Evolutionary conservation across 1,284 basidiomycete species (phyloP), one percentile per base, ranked within the genome.

Genomic region (Papiliotrema fonsecae): DNA sequence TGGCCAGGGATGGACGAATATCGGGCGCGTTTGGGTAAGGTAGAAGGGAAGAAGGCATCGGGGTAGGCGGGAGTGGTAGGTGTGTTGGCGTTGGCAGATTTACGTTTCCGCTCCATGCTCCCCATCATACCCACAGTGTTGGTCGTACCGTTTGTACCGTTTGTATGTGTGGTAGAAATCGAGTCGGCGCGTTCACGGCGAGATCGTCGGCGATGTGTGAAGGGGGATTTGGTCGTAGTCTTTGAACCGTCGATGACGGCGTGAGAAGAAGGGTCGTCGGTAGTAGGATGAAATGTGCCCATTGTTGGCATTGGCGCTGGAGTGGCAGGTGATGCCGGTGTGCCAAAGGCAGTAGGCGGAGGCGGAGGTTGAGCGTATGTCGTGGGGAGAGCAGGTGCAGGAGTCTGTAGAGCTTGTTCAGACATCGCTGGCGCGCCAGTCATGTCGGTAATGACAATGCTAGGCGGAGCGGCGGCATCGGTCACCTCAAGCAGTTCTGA

Each of bases 1-100:
- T 72, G 70, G 21, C 70, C 70, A 7, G 70, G 70, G 38, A 72
- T 72, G 21, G 67, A 69, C 30, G 70, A 69, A 56, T 70, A 72
- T 41, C 67, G 51, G 2, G 56, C 51, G 46, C 62, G 60, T 50
- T 69, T 70, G 38, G 47, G 50, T 19, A 55, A 32, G 4, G 42
- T 44, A 10, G 47, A 16, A 6, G 45, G 45, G 22, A 61, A 64
- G 46, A 64, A 65, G 2, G 60, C 54, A 41, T 64, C 63, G 18
- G 44, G 25, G 26, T 11, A 22, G 19, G n/a, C 13, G 22, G 13
- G 25, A 14, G 10, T 14, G 13, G 21, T 14, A 11, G 19, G 16
- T 10, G 41, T 11, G n/a, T 42, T 45, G 31, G 45, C 32, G 13
- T 47, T 50, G n/a, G 56, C 52, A 10, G 56, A 53, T 26, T 60